Conservation (phyloP, 2,329 filamentous ascomycete species). For the Diaporthe aspalathi region DNA sequence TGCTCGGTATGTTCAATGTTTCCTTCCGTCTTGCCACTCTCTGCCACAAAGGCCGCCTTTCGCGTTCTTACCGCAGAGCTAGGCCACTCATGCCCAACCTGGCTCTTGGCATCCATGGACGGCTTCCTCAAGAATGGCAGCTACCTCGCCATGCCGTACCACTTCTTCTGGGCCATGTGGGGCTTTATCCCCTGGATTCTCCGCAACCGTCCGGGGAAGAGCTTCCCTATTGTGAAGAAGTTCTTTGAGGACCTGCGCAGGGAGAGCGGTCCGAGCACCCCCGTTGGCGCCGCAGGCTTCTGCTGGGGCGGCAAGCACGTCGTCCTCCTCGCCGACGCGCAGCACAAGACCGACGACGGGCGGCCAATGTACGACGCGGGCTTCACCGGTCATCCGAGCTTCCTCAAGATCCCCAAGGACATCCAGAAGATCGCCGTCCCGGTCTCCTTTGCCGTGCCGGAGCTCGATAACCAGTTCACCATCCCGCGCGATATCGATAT, state of each 20-base stretch:
- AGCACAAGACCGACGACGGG: constrained; percentile 44
- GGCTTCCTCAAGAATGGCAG: constrained; percentile 42
- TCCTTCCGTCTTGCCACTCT: background rate
- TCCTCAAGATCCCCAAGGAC: constrained; percentile 60
- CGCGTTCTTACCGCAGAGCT: background rate
- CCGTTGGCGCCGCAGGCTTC: constrained; percentile 67
- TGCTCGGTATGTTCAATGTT: constrained; percentile 50
- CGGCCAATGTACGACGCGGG: constrained; percentile 60
- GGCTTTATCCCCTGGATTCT: constrained; percentile 49
- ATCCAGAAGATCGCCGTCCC: constrained; percentile 58
- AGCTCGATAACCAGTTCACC: constrained; percentile 53
- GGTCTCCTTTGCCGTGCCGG: constrained; percentile 59
- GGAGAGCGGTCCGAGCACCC: constrained; percentile 46
- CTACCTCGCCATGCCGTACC: constrained; percentile 47
- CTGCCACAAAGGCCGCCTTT: too few relatives aligned
- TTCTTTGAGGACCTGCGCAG: constrained; percentile 53
- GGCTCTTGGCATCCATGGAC: constrained; percentile 47
- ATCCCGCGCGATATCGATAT: constrained; percentile 50
- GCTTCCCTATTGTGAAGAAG: constrained; percentile 49
- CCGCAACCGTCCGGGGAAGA: constrained; percentile 47
- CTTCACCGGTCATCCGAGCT: constrained; percentile 65
- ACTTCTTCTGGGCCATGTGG: constrained; percentile 43
- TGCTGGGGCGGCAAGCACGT: constrained; percentile 72
- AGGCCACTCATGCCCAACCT: constrained; percentile 49
- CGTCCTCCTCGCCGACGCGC: constrained; percentile 57